Percentiles rank a stretch among this genome's conserved stretches.
Conservation (phyloP, 2,329 filamentous ascomycete species). For the Truncatella angustata region DNA sequence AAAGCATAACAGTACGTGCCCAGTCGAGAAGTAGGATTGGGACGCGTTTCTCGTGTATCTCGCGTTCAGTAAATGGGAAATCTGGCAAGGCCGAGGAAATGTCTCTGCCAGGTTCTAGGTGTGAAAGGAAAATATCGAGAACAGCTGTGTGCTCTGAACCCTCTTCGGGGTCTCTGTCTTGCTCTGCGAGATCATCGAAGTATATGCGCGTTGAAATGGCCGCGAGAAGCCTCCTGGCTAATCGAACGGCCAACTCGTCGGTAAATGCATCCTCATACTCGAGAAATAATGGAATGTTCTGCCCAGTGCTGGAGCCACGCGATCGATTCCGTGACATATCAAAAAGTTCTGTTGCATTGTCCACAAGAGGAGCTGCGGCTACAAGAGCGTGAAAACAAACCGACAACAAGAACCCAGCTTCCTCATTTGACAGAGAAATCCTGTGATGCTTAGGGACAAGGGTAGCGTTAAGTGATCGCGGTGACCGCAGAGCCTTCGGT, state of each 20-base stretch:
- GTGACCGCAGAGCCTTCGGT: conserved; percentile 42
- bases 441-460: conserved; percentile 33
- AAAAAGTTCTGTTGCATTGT: conserved; percentile 46
- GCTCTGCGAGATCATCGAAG: conserved; percentile 44
- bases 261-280: conserved; percentile 64
- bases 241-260: conserved; percentile 56
- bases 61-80: conserved; percentile 50
- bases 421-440: conserved; percentile 42
- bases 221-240: conserved; percentile 57
- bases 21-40: conserved; percentile 65
- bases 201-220: conserved; percentile 53
- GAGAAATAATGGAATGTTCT: conserved; percentile 50
- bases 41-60: conserved; percentile 54
- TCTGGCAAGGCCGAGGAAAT: conserved; percentile 42
- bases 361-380: conserved; percentile 52
- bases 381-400: conserved; percentile 64
- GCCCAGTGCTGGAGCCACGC: conserved; percentile 48
- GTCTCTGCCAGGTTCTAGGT: conserved; percentile 49
- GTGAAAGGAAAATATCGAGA: conserved; percentile 47
- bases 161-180: conserved; percentile 33
- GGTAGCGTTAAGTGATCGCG: conserved; percentile 36
- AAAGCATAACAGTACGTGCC: conserved; percentile 71
- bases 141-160: conserved; percentile 37
- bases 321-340: conserved; percentile 62
- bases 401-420: conserved; percentile 54